A percentile compares a stretch with the other conserved stretches of the same genome.
phyloP scores from a whole-genome alignment of 495 filamentous ascomycete genomes.

The Aspergillus bridgeri region DNA sequence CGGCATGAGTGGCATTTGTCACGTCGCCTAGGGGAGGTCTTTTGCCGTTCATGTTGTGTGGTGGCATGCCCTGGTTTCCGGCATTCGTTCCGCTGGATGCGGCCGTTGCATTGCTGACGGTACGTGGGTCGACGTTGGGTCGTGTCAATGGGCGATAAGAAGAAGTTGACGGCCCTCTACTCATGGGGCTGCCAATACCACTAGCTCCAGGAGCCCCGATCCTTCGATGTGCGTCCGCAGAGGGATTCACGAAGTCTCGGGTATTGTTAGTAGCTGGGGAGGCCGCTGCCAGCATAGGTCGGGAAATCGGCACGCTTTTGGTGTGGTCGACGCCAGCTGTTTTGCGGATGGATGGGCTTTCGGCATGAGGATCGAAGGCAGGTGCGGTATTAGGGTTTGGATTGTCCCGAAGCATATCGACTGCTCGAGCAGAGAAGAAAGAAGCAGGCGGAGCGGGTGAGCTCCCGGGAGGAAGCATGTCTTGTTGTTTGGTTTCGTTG shows the following conservation, averaged over 20 bases:
- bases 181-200: slow-evolving; percentile 35
- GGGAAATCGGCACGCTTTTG: slow-evolving; percentile 62
- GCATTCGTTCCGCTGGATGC: slow-evolving; percentile 20
- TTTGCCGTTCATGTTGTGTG: slow-evolving; percentile 41
- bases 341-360: slow-evolving; percentile 84
- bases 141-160: slow-evolving; percentile 45
- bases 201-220: slow-evolving; percentile 67
- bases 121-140: slow-evolving; percentile 32
- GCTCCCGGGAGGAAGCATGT: slow-evolving; percentile 27
- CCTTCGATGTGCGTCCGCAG: slow-evolving; percentile 60
- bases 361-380: slow-evolving; percentile 76
- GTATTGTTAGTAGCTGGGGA: slow-evolving; percentile 28
- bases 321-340: slow-evolving; percentile 85
- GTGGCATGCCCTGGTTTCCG: slow-evolving; percentile 30
- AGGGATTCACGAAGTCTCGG: slow-evolving; percentile 64
- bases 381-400: slow-evolving; percentile 45
- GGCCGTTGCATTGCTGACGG: slow-evolving; percentile 16
- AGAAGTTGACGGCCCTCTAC: slow-evolving; percentile 36
- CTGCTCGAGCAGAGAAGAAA: slow-evolving; percentile 77
- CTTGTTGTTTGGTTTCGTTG: slow-evolving; percentile 28
- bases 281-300: slow-evolving; percentile 31
- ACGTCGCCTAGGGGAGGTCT: slow-evolving; percentile 50
- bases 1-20: slow-evolving; percentile 39
- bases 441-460: slow-evolving; percentile 42
- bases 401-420: slow-evolving; percentile 47